Evolutionary conservation across 129 eudicot genomes (phyloP).

Genomic region (Flaveria brownii): DNA sequence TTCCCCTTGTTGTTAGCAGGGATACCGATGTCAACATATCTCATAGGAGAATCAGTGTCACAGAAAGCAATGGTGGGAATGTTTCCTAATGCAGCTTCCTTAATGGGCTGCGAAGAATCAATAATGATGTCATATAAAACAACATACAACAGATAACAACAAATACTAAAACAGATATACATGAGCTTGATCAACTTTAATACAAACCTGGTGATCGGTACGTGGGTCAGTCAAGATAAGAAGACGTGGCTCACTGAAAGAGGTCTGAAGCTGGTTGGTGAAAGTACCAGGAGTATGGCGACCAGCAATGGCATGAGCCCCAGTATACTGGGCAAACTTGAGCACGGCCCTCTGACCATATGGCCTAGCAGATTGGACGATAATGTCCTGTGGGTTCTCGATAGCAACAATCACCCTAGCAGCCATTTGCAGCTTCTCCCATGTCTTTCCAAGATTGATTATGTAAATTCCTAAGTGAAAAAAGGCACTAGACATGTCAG

Average conservation of each 20-base stretch:
- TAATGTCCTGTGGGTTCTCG: slow-evolving; percentile 79
- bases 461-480: slow-evolving; percentile 51
- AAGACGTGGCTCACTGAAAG: slow-evolving; percentile 24
- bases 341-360: slow-evolving; percentile 80
- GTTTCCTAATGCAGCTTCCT: slow-evolving; percentile 71
- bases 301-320: slow-evolving; percentile 65
- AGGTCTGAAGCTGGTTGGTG: slow-evolving; percentile 75
- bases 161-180: neutral
- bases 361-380: slow-evolving; percentile 86
- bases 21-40: slow-evolving; percentile 73
- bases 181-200: neutral
- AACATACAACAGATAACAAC: neutral
- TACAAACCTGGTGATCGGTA: slow-evolving; percentile 16
- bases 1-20: slow-evolving; percentile 88
- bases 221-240: slow-evolving; percentile 20
- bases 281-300: slow-evolving; percentile 83
- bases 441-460: slow-evolving; percentile 67
- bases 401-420: slow-evolving; percentile 81
- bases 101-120: slow-evolving; percentile 55
- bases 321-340: slow-evolving; percentile 76
- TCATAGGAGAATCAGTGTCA: slow-evolving; percentile 80
- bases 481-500: neutral
- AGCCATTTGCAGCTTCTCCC: slow-evolving; percentile 81
- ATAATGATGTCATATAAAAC: neutral
- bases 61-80: slow-evolving; percentile 87